Percentiles rank a stretch among this genome's conserved stretches.
These are phyloP conservation scores for Flaveria trinervia DNA, from an alignment of 129 eudicot genomes.

Conservation along the genomic window DNA sequence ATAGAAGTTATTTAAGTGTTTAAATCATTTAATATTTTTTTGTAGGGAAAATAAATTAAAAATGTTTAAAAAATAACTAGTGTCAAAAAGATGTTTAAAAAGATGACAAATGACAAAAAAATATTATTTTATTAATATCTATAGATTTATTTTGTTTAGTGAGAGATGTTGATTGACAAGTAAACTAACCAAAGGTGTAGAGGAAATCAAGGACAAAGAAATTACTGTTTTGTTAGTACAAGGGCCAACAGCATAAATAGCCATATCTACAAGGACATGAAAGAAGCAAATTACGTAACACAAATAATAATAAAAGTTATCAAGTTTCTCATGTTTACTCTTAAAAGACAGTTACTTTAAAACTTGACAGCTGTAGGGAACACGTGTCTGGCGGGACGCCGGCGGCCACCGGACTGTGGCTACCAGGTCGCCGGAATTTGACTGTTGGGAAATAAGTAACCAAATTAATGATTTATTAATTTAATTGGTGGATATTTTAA, in stretches of 20 bases:
- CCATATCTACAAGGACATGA: neutral
- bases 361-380: slow-evolving; percentile 28
- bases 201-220: too few relatives aligned
- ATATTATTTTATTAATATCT: too few relatives aligned
- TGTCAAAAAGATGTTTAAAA: too few relatives aligned
- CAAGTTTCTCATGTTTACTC: slow-evolving; percentile 20
- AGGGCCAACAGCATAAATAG: neutral
- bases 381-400: slow-evolving; percentile 38
- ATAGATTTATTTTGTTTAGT: too few relatives aligned
- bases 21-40: too few relatives aligned
- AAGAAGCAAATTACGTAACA: slow-evolving; percentile 16
- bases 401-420: slow-evolving; percentile 24
- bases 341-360: slow-evolving; percentile 25
- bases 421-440: slow-evolving; percentile 36
- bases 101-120: too few relatives aligned
- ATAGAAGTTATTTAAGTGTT: too few relatives aligned
- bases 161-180: too few relatives aligned
- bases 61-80: too few relatives aligned
- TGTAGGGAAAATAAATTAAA: too few relatives aligned
- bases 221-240: neutral
- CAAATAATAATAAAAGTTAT: slow-evolving; percentile 27
- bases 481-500: slow-evolving; percentile 7
- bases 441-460: slow-evolving; percentile 61
- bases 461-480: slow-evolving; percentile 11
- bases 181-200: too few relatives aligned